phyloP scores from a whole-genome alignment of 2,329 filamentous ascomycete genomes.

The Leptographium galeiforme region DNA sequence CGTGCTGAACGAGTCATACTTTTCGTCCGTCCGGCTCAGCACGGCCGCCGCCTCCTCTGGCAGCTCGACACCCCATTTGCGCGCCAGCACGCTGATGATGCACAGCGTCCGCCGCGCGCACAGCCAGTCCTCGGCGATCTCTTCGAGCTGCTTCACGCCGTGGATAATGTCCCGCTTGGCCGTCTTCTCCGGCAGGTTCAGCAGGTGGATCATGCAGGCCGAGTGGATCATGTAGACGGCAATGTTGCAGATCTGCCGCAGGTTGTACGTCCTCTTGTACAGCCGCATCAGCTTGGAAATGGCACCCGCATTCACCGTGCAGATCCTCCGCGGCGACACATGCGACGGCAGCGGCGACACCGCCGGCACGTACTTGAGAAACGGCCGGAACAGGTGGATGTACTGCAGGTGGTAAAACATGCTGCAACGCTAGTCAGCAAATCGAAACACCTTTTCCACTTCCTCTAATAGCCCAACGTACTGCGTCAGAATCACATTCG shows the following conservation, averaged over 20 bases:
- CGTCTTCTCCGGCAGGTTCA: conserved; percentile 87
- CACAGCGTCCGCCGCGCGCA: conserved; percentile 74
- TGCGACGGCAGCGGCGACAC: conserved; percentile 74
- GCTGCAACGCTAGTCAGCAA: conserved; percentile 31
- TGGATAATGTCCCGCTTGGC: conserved; percentile 82
- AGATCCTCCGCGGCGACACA: conserved; percentile 81
- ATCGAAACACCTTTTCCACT: neutral
- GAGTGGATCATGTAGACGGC: conserved; percentile 92
- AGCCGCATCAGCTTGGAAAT: conserved; percentile 91
- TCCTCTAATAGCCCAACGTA: conserved; percentile 34
- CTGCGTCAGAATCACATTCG: conserved; percentile 71
- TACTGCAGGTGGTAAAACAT: conserved; percentile 92
- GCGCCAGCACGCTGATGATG: conserved; percentile 71
- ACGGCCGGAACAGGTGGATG: conserved; percentile 90
- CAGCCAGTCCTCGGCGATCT: conserved; percentile 91
- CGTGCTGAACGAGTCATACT: conserved; percentile 59
- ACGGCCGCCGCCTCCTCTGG: conserved; percentile 70
- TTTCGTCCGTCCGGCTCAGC: conserved; percentile 64
- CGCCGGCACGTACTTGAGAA: conserved; percentile 74
- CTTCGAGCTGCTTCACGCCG: conserved; percentile 80
- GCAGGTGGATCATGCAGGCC: conserved; percentile 84
- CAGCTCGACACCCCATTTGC: conserved; percentile 81
- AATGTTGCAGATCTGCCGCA: conserved; percentile 91
- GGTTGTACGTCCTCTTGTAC: conserved; percentile 83
- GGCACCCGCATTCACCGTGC: conserved; percentile 74